Evolutionary conservation across 805 yeast genomes (phyloP).

Genomic region (Sugiyamaella floridensis): DNA sequence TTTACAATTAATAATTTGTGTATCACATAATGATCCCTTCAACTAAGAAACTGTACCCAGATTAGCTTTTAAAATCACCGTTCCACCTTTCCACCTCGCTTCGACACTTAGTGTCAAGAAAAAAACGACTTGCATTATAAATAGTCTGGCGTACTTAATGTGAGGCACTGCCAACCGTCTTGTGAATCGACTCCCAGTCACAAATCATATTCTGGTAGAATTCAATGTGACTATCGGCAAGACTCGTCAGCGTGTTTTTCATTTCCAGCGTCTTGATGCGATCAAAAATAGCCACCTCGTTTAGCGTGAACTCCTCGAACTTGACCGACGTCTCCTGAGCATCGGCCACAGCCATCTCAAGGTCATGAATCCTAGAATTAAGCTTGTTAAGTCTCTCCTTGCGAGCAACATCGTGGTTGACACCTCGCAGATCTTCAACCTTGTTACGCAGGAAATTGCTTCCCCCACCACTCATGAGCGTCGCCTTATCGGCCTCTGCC

Average conservation of each 20-base stretch:
- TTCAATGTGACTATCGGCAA: slow-evolving; percentile 69
- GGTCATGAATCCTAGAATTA: slow-evolving; percentile 42
- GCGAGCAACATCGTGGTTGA: slow-evolving; percentile 50
- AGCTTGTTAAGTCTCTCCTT: slow-evolving; percentile 46
- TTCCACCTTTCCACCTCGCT: too few relatives aligned
- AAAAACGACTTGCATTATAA: background rate
- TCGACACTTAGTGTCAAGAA: too few relatives aligned
- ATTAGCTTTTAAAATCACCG: too few relatives aligned
- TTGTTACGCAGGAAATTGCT: slow-evolving; percentile 49
- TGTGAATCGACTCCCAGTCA: slow-evolving; percentile 47
- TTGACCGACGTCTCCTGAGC: slow-evolving; percentile 47
- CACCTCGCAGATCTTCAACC: slow-evolving; percentile 56
- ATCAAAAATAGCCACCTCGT: slow-evolving; percentile 65
- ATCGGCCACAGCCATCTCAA: slow-evolving; percentile 43
- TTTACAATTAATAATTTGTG: too few relatives aligned
- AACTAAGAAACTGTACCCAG: too few relatives aligned
- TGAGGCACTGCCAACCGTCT: background rate
- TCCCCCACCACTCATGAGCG: slow-evolving; percentile 44
- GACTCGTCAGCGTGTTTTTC: slow-evolving; percentile 57
- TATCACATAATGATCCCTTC: too few relatives aligned
- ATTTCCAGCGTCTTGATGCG: slow-evolving; percentile 71
- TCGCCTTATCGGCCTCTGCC: slow-evolving; percentile 58
- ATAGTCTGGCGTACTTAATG: background rate
- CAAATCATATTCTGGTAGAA: slow-evolving; percentile 63
- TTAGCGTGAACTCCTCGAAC: slow-evolving; percentile 50